Base-by-base conservation (phyloP, 2,329 filamentous ascomycete genomes). In the Ophiostoma populinum region DNA sequence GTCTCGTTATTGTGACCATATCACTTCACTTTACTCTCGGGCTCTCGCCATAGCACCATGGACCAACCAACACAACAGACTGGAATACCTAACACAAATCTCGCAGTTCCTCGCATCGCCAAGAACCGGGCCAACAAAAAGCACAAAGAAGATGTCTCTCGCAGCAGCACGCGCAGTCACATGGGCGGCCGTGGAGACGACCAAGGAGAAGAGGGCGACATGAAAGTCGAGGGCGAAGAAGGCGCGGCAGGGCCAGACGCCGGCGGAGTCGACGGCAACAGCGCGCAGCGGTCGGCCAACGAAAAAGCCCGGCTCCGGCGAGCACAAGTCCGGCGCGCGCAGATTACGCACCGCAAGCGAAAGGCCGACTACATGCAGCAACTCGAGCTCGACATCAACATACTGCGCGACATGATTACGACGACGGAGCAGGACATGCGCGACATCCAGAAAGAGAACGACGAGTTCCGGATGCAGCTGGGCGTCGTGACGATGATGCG, bases 301-400 rank as follows among this genome's bases (percentile, higher is more conserved):
- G 54, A 58, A 35, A 66, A 64, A 47, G 53, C 60, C 16, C 55
- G 61, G 45, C 41, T 54, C 12, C 60, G 66, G 5, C 58, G 66
- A 1, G 58, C 59, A 3, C 66, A 70, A 42, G 65, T 70, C 34
- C 52, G 65, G 3, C 57, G 55, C 16, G 66, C 66, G 2, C 66
- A 70, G 54, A 58, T 62, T 24, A 59, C 67, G 46, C 66, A 70
- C 44, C 63, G 66, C 12, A 60, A 65, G 47, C 62, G 66, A 45
- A 70, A 69, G 45, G 63, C 61, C 34, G 61, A 68, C 47, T 67
- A 70, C 46, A 56, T 63, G 42, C 61, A 59, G 45, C 54, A 68
- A 51, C 59, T 70, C 20, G 66, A 70, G 52, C 51, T 59, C 40
- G 64, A 70, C 43, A 51, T 65, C 13, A 53, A 56, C 11, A 53